Conservation (phyloP, 2,329 filamentous ascomycete genomes). For the Aspergillus awamori region DNA sequence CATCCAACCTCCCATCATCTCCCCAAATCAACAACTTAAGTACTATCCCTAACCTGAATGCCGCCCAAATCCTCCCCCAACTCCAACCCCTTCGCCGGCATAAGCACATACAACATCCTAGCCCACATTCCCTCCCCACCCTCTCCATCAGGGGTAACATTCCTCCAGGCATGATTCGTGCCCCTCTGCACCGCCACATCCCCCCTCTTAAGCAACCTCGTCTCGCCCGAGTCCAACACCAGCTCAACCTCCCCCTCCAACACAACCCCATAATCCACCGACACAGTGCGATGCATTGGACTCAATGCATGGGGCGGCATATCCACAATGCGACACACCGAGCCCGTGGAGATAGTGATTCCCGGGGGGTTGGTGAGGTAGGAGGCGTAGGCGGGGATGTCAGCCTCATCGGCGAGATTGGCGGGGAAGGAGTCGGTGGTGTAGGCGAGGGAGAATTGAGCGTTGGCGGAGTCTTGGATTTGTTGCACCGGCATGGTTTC, state of each 20-base stretch:
- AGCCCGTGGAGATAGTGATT: conserved; percentile 52
- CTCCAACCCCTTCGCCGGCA: conserved; percentile 27
- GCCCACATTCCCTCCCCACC: conserved; percentile 25
- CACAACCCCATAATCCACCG: conserved; percentile 56
- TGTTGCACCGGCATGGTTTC: conserved; percentile 24
- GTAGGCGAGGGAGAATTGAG: conserved; percentile 55
- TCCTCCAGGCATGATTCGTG: conserved; percentile 45
- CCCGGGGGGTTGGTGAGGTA: conserved; percentile 53
- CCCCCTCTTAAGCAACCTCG: conserved; percentile 49
- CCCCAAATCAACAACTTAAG: conserved; percentile 13
- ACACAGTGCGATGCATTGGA: conserved; percentile 56
- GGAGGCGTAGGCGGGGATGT: conserved; percentile 50
- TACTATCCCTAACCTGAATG: conserved; percentile 23
- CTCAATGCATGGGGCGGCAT: conserved; percentile 46
- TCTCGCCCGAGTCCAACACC: conserved; percentile 53
- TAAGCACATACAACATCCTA: conserved; percentile 34
- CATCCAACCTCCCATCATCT: neutral
- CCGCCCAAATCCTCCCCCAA: conserved; percentile 23
- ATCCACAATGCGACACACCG: conserved; percentile 45
- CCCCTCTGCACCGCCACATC: conserved; percentile 57
- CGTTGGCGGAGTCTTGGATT: conserved; percentile 47
- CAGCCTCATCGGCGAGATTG: conserved; percentile 48
- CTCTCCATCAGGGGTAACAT: conserved; percentile 28
- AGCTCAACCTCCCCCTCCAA: conserved; percentile 56
- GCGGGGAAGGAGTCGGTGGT: conserved; percentile 53